Conservation (phyloP, 192 early-diverging fungal genomes). For the Rhizophagus prolifer region DNA sequence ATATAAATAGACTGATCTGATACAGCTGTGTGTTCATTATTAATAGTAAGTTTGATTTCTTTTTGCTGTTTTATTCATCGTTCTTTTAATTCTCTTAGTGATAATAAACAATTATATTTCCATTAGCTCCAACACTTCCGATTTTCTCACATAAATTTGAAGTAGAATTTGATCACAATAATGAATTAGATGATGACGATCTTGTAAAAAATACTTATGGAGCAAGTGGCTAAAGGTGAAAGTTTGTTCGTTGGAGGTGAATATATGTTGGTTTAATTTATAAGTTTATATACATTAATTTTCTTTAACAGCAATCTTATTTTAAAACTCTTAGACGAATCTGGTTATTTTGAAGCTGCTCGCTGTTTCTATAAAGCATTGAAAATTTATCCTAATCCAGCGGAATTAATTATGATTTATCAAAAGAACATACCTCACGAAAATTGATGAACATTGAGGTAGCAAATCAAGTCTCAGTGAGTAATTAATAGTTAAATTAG, state of each 20-base stretch:
- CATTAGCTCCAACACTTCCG: too few relatives aligned
- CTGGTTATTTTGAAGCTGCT: slow-evolving; percentile 71
- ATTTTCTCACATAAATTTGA: too few relatives aligned
- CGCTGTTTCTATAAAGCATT: slow-evolving; percentile 86
- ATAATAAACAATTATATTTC: too few relatives aligned
- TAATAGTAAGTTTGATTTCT: too few relatives aligned
- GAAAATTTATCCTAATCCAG: slow-evolving; percentile 92
- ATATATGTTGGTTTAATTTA: slow-evolving; percentile 6
- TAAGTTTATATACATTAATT: background rate
- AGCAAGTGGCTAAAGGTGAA: slow-evolving; percentile 85
- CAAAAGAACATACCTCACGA: slow-evolving; percentile 91
- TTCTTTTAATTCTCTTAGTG: too few relatives aligned
- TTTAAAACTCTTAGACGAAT: slow-evolving; percentile 46
- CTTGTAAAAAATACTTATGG: slow-evolving; percentile 92
- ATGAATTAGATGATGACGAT: too few relatives aligned
- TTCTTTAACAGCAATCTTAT: background rate
- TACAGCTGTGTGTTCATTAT: too few relatives aligned
- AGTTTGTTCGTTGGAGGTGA: slow-evolving; percentile 70
- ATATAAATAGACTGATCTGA: too few relatives aligned
- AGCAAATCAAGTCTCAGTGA: slow-evolving; percentile 1
- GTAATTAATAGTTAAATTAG: background rate
- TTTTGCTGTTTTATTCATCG: too few relatives aligned
- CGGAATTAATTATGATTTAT: slow-evolving; percentile 93
- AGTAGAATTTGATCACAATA: too few relatives aligned
- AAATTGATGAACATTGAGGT: slow-evolving; percentile 84